phyloP scores from a whole-genome alignment of 169 alveolate species.

The Amoebophrya sp. region DNA sequence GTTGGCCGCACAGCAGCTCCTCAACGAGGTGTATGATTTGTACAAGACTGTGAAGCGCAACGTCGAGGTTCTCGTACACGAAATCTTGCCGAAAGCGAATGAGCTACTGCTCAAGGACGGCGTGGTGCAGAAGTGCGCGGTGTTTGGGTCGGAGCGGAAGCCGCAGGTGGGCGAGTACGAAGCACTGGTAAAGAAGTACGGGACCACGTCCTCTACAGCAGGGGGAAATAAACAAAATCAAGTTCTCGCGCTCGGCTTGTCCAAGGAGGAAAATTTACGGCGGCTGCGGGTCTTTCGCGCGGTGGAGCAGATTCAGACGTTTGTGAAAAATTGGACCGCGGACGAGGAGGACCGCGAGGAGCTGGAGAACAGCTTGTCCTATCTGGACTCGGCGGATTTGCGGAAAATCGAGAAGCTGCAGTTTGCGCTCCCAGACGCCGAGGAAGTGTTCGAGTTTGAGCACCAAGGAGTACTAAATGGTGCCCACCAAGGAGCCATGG shows the following conservation, averaged over 20 bases:
- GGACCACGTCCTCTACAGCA: background rate
- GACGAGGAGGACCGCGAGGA: background rate
- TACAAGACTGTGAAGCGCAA: background rate
- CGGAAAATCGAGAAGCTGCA: background rate
- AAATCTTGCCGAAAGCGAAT: background rate
- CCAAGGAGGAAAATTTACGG: background rate
- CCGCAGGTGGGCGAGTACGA: background rate
- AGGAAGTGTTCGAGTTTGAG: background rate
- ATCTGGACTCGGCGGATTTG: background rate
- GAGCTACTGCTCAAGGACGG: background rate
- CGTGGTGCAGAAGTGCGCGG: background rate
- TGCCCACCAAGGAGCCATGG: no score
- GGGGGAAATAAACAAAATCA: background rate
- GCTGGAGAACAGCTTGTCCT: background rate
- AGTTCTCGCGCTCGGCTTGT: background rate
- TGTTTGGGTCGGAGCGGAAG: background rate
- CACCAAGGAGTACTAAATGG: no score
- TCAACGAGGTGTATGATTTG: background rate
- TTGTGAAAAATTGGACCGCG: background rate
- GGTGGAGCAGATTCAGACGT: background rate
- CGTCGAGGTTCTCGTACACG: background rate
- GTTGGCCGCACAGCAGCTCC: background rate
- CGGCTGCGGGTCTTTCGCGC: background rate
- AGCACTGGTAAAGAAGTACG: background rate
- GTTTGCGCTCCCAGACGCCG: background rate